phyloP scores from a whole-genome alignment of 768 basidiomycete genomes.

The Calocera cornea region DNA sequence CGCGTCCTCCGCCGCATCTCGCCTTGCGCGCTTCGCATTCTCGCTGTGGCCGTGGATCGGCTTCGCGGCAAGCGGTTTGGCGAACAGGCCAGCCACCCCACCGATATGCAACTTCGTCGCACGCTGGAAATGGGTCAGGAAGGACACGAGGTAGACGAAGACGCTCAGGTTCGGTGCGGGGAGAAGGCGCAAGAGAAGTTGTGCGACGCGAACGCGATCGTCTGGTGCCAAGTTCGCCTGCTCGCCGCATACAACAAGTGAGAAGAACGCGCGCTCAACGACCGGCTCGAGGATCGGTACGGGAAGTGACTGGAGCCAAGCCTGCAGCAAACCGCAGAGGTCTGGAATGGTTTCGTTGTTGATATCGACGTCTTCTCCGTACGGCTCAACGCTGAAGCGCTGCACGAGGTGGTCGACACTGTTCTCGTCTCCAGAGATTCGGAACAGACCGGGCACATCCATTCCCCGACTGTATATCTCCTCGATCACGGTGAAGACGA shows the following conservation, averaged over 20 bases:
- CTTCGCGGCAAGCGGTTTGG: not conserved
- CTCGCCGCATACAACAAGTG: constrained; percentile 29
- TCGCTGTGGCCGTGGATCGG: not conserved
- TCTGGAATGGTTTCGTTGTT: constrained; percentile 29
- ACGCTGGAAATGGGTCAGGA: constrained; percentile 32
- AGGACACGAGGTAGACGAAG: constrained; percentile 34
- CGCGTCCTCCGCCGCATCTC: not conserved
- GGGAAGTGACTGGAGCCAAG: constrained; percentile 37
- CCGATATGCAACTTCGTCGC: not conserved
- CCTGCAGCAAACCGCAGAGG: constrained; percentile 34
- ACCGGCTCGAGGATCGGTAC: constrained; percentile 32
- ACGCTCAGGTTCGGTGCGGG: constrained; percentile 31
- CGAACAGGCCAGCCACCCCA: not conserved
- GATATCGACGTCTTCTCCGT: constrained; percentile 18
- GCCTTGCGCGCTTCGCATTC: not conserved
- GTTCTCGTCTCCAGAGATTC: not conserved
- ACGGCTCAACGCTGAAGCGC: constrained; percentile 8
- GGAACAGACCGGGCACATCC: not conserved
- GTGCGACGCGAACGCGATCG: constrained; percentile 29
- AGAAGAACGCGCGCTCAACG: constrained; percentile 32
- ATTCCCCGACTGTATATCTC: constrained; percentile 21
- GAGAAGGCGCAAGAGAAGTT: constrained; percentile 39
- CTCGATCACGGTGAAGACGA: constrained; percentile 20
- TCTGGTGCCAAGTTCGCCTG: constrained; percentile 22
- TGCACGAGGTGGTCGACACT: not conserved